Base-by-base conservation (phyloP, 148 eudicot species). In the Nepenthes gracilis region DNA sequence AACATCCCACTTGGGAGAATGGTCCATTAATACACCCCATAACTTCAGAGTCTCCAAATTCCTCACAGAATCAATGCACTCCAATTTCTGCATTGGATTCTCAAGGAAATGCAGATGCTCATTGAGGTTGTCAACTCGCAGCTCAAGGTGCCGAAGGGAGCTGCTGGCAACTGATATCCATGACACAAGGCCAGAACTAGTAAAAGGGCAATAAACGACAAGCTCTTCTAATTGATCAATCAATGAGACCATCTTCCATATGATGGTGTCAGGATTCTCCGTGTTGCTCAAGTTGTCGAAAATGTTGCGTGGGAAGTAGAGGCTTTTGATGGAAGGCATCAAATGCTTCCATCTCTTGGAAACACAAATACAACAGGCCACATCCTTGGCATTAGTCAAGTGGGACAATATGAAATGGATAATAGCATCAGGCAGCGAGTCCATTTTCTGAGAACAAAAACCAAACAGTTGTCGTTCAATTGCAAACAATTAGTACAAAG, bases 131-230 rank as follows among this genome's bases (percentile, higher is more conserved):
- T 93, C 98, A 85, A 93, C 66, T 6, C 94, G 66, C 23, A 93
- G 83, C 73, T 93, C 98, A 12, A 93, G 91, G 66, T 67, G 75
- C 63, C 63, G 72, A 56, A 93, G 78, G 7, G 85, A 74, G n/a
- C 70, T 32, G 35, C 85, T 75, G 7, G 64, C 61, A 32, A 61
- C 40, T 5, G 76, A 67, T 9, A 93, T 84, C 96, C 98, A 93
- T 5, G 82, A 76, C 1, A 74, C 74, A 1, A 93, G 84, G 47
- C 95, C 95, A 9, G 61, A 51, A 43, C 73, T 70, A 12, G 91
- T 67, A 70, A 93, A 88, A 36, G 98, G 95, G 67, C 98, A 93
- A 64, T 84, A 93, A n/a, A 93, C 96, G 32, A 93, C 83, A 7
- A 93, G 96, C 47, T 84, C 89, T 65, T 93, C 96, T 23, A 93